Conservation (phyloP, 2,329 filamentous ascomycete species). For the Diplodia mutila region DNA sequence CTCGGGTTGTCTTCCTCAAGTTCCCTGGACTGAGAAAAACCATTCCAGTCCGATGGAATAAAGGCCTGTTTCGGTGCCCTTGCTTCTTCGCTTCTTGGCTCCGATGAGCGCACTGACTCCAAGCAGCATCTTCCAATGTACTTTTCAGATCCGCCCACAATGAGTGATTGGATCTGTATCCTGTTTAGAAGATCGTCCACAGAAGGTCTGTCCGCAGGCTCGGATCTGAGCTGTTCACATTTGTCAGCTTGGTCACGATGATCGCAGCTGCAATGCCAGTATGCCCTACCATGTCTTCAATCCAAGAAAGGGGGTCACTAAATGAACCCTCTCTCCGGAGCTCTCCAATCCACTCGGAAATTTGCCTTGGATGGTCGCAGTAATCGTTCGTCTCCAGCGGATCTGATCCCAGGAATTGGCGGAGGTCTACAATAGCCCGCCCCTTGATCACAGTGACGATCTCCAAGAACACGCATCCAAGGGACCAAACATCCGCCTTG, state of each 20-base stretch:
- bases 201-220: neutral
- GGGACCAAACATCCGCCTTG: neutral
- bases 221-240: neutral
- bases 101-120: too few relatives aligned
- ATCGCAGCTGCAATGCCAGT: fast-evolving
- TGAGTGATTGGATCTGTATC: too few relatives aligned
- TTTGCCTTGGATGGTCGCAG: neutral
- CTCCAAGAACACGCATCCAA: neutral
- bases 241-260: neutral
- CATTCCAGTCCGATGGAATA: too few relatives aligned
- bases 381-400: neutral
- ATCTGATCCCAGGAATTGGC: neutral
- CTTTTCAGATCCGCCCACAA: too few relatives aligned
- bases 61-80: too few relatives aligned
- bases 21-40: too few relatives aligned
- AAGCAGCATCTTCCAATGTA: too few relatives aligned
- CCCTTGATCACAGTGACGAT: neutral
- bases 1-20: too few relatives aligned
- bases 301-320: neutral
- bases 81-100: too few relatives aligned
- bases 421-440: neutral
- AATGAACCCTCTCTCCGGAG: neutral
- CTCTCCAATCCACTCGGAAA: neutral
- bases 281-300: neutral
- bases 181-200: neutral